Percentiles rank a stretch among this genome's conserved stretches.
These are phyloP conservation scores for Phaeosphaeria sp. DNA, from an alignment of 2,329 filamentous ascomycete species.

Conservation along the genomic window DNA sequence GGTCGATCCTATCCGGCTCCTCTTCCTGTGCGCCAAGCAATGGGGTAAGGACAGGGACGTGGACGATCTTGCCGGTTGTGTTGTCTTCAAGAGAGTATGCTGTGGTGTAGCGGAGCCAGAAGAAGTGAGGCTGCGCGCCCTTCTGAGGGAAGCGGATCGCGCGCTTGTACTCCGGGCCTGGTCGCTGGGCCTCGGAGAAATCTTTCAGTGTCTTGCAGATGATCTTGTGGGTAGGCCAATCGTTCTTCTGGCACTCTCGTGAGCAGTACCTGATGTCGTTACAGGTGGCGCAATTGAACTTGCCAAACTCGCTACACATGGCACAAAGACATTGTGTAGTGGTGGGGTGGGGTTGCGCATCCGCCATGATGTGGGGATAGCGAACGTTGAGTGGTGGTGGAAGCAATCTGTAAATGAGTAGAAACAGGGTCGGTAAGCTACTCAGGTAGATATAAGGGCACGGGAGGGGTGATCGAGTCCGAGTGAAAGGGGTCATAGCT, in stretches of 20 bases:
- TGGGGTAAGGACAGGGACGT: no score
- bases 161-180: neutral
- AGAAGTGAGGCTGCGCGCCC: neutral
- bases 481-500: no score
- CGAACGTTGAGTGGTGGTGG: neutral
- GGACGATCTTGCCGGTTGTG: no score
- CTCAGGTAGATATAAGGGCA: no score
- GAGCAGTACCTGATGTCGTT: constrained; percentile 19
- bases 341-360: neutral
- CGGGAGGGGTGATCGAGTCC: no score
- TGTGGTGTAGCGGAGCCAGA: neutral
- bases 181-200: neutral
- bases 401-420: no score
- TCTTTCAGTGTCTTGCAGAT: constrained; percentile 18
- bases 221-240: constrained; percentile 21
- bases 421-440: no score
- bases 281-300: constrained; percentile 9
- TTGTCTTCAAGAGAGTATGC: neutral
- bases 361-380: neutral
- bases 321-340: neutral
- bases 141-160: constrained; percentile 1
- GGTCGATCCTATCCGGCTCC: neutral
- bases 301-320: neutral
- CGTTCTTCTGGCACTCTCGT: constrained; percentile 15
- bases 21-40: neutral